Conservation (phyloP, 768 basidiomycete genomes). For the Neoboletus magnificus region DNA sequence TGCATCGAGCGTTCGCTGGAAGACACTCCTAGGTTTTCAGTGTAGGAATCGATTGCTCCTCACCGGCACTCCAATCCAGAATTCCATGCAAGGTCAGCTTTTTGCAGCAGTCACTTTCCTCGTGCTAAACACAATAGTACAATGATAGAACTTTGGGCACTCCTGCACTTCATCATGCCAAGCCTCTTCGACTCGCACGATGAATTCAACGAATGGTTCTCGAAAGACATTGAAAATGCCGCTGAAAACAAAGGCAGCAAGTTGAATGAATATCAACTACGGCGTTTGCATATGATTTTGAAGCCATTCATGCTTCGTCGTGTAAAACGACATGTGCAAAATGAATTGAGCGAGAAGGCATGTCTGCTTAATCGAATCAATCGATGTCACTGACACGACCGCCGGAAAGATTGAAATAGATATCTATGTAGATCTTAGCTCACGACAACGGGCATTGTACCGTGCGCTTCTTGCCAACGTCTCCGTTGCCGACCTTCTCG, state of each 20-base stretch:
- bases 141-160: slow-evolving; percentile 86
- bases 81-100: slow-evolving; percentile 92
- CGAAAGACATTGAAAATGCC: slow-evolving; percentile 97
- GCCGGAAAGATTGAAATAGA: slow-evolving; percentile 89
- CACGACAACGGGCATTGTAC: slow-evolving; percentile 88
- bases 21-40: slow-evolving; percentile 91
- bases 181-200: slow-evolving; percentile 98
- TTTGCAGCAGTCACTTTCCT: neutral
- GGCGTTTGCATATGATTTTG: slow-evolving; percentile 95
- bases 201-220: slow-evolving; percentile 99
- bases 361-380: slow-evolving; percentile 34
- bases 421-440: slow-evolving; percentile 90
- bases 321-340: slow-evolving; percentile 98
- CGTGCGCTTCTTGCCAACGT: slow-evolving; percentile 88
- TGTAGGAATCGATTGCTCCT: slow-evolving; percentile 93
- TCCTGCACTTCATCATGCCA: slow-evolving; percentile 99
- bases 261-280: slow-evolving; percentile 91
- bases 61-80: slow-evolving; percentile 98
- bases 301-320: slow-evolving; percentile 99
- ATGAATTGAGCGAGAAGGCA: slow-evolving; percentile 98
- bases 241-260: slow-evolving; percentile 87
- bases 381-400: slow-evolving; percentile 81
- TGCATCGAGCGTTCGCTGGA: slow-evolving; percentile 94
- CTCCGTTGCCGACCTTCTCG: slow-evolving; percentile 89
- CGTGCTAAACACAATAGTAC: neutral